These are phyloP conservation scores for Wickerhamiella infanticola DNA, from an alignment of 1,139 yeast species.

Conservation along the genomic window DNA sequence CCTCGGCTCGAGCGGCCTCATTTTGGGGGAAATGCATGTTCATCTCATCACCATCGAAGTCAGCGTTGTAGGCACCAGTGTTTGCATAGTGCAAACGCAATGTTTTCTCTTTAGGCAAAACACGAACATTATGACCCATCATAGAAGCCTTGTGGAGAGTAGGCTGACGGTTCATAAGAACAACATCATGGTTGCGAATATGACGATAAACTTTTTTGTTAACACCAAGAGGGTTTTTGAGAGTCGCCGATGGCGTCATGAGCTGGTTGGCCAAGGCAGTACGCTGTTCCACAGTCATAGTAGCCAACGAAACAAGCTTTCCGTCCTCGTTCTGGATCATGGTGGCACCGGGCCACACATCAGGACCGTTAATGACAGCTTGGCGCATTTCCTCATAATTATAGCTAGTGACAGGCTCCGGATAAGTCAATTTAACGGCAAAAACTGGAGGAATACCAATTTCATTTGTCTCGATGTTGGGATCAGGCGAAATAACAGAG, in stretches of 20 bases:
- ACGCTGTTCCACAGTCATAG: conserved; percentile 87
- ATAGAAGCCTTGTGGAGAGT: conserved; percentile 97
- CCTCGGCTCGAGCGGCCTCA: conserved; percentile 96
- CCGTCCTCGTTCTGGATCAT: conserved; percentile 97
- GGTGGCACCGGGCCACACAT: conserved; percentile 96
- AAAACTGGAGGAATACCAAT: conserved; percentile 99
- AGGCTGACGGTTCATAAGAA: conserved; percentile 97
- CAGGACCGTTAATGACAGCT: conserved; percentile 96
- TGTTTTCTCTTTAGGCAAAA: conserved; percentile 93
- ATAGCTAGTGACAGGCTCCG: conserved; percentile 95
- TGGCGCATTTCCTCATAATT: conserved; percentile 82
- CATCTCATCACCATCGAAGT: conserved; percentile 99
- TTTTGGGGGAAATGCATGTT: conserved; percentile 99
- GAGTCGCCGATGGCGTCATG: conserved; percentile 55
- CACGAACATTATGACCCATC: conserved; percentile 99
- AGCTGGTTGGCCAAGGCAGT: conserved; percentile 93
- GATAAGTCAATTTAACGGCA: conserved; percentile 87
- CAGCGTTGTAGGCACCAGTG: conserved; percentile 98
- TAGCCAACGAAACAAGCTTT: conserved; percentile 61
- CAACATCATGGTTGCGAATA: conserved; percentile 88
- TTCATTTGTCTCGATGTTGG: conserved; percentile 88
- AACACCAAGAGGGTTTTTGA: conserved; percentile 27
- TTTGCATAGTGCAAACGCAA: conserved; percentile 94
- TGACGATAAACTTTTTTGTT: conserved; percentile 93
- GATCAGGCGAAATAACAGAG: conserved; percentile 98